These are phyloP conservation scores for Phytophthora uliginosa DNA, from an alignment of 352 stramenopile genomes.

Conservation along the genomic window DNA sequence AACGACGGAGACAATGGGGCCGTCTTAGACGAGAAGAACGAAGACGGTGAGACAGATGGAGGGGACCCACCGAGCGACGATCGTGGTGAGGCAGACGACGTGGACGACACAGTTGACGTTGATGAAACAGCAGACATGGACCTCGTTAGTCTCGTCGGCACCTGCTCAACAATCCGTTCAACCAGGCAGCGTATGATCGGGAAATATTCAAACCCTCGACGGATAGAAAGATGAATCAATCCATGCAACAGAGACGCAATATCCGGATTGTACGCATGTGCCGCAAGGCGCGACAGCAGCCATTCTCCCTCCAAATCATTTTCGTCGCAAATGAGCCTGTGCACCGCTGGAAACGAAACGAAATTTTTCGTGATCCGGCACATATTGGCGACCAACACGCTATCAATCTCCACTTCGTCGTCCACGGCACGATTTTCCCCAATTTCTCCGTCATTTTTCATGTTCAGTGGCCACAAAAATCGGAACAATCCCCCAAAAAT, in stretches of 20 bases:
- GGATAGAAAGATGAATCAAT: slow-evolving; percentile 71
- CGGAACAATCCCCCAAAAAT: slow-evolving; percentile 76
- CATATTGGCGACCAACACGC: slow-evolving; percentile 73
- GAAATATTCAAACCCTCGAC: slow-evolving; percentile 49
- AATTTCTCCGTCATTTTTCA: slow-evolving; percentile 12
- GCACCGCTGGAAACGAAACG: slow-evolving; percentile 70
- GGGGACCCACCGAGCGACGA: slow-evolving; percentile 36
- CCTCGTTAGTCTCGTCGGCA: slow-evolving; percentile 37
- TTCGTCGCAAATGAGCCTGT: slow-evolving; percentile 59
- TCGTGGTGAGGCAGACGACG: slow-evolving; percentile 45
- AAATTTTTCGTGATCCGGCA: slow-evolving; percentile 79
- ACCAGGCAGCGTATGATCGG: slow-evolving; percentile 67
- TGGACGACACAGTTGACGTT: slow-evolving; percentile 56
- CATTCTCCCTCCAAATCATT: slow-evolving; percentile 47
- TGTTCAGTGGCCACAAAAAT: slow-evolving; percentile 51
- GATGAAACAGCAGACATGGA: slow-evolving; percentile 50
- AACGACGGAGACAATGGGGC: slow-evolving; percentile 33
- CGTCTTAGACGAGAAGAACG: slow-evolving; percentile 37
- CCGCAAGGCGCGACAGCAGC: slow-evolving; percentile 55
- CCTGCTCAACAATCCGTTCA: slow-evolving; percentile 55
- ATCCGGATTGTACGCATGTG: slow-evolving; percentile 72
- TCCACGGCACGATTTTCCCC: not conserved
- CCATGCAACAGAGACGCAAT: slow-evolving; percentile 71
- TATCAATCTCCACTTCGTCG: slow-evolving; percentile 60
- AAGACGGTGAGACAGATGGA: slow-evolving; percentile 30